Evolutionary conservation across 75 land plant species (phyloP).

Genomic region (Larix kaempferi): DNA sequence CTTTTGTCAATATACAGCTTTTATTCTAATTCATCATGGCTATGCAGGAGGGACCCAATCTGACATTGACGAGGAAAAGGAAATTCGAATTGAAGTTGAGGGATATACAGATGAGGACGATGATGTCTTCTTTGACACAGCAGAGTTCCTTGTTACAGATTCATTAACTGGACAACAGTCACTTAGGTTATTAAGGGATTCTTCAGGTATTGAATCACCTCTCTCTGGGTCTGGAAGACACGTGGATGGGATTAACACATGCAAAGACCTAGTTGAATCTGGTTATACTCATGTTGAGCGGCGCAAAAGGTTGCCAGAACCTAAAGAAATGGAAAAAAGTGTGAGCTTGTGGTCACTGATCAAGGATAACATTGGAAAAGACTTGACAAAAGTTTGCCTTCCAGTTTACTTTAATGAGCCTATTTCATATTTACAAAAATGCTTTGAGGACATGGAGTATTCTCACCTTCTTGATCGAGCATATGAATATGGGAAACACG

Average conservation of each 20-base stretch:
- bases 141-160: conserved; percentile 17
- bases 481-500: conserved; percentile 27
- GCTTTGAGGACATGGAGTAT: conserved; percentile 51
- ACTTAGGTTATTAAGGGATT: conserved; percentile 8
- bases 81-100: conserved; percentile 8
- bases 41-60: conserved; percentile 22
- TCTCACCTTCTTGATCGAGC: conserved; percentile 44
- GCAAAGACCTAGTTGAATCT: conserved; percentile 2
- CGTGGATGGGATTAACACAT: conserved; percentile 1
- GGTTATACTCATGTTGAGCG: conserved; percentile 20
- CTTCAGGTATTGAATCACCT: neutral
- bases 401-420: conserved; percentile 54
- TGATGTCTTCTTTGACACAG: conserved; percentile 24
- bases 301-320: conserved; percentile 37
- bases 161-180: neutral
- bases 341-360: conserved; percentile 49
- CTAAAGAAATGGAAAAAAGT: conserved; percentile 44
- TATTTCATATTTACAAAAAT: conserved; percentile 41
- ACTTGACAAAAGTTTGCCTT: conserved; percentile 43
- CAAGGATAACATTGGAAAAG: conserved; percentile 54
- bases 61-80: conserved; percentile 26
- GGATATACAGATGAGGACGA: conserved; percentile 35
- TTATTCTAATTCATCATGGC: neutral
- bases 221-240: neutral
- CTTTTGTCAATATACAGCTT: neutral